Base-by-base conservation (phyloP, 2,329 filamentous ascomycete genomes). In the Trichoderma semiorbis region DNA sequence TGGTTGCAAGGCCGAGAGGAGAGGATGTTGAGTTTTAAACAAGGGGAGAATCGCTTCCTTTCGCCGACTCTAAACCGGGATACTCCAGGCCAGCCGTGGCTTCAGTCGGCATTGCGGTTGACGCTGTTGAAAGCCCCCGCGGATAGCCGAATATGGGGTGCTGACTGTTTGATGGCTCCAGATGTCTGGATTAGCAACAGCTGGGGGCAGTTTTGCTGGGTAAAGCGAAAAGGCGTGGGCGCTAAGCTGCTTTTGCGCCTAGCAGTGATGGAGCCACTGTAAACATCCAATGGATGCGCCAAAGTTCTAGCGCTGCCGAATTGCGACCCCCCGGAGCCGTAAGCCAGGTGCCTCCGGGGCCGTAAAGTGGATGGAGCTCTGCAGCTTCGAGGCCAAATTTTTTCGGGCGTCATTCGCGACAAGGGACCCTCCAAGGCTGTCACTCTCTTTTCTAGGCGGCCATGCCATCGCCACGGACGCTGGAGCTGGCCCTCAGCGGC, bases 71-170 rank as follows among this genome's bases (percentile, higher is more conserved):
- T 53, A 61, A 64, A 58, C 58, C 67, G 30, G 60, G 55, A 36
- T 69, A 28, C 53, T 72, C 62, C 34, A 62, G 65, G 64, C 70
- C 70, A 58, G 69, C 24, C 30, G 75, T 77, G 77, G 78, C 78
- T 82, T 78, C 73, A 77, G 70, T 79, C 78, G 79, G 79, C 79
- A 80, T 79, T 81, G 80, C 75, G 75, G 76, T 76, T 75, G 75
- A 77, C 75, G 74, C 74, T 73, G 73, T 72, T 72, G 73, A 63
- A 61, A 61, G 76, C 74, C 55, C 66, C 81, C 81, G 81, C 76
- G 79, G 77, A 81, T 82, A 83, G 77, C 81, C 81, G 81, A 81
- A 75, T 77, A 78, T 74, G 78, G 79, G 79, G 78, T 69, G 74
- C 75, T 43, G 32, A 57, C 53, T 69, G 55, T 47, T 34, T n/a